A percentile compares a stretch with the other conserved stretches of the same genome.
phyloP scores from a whole-genome alignment of 768 basidiomycete genomes.

The Trametes punicea region DNA sequence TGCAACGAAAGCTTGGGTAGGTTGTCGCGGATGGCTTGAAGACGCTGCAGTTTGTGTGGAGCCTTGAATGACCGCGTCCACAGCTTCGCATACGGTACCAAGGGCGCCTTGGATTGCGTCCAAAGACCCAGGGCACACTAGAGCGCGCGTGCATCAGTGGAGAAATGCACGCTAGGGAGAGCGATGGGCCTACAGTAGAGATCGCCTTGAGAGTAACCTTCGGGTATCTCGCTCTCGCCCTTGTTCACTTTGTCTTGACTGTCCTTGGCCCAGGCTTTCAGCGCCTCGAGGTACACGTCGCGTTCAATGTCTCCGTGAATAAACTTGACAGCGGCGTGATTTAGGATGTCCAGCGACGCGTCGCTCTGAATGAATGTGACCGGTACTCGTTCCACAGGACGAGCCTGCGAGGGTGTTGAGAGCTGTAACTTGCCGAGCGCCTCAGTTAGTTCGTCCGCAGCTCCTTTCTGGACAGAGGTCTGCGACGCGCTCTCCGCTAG shows the following conservation, averaged over 20 bases:
- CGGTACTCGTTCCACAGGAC: slow-evolving; percentile 23
- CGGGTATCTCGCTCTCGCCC: slow-evolving; percentile 74
- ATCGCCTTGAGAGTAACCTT: slow-evolving; percentile 69
- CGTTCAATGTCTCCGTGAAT: slow-evolving; percentile 68
- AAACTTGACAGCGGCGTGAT: slow-evolving; percentile 65
- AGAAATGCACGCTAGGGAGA: neutral
- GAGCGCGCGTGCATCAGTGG: neutral
- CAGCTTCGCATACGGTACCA: slow-evolving; percentile 84
- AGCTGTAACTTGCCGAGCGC: slow-evolving; percentile 38
- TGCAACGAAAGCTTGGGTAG: slow-evolving; percentile 65
- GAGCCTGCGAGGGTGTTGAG: neutral
- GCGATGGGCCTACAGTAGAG: slow-evolving; percentile 63
- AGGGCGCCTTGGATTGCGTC: slow-evolving; percentile 79
- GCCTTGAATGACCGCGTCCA: slow-evolving; percentile 58
- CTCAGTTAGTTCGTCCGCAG: slow-evolving; percentile 40
- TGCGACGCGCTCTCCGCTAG: neutral
- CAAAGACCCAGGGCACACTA: slow-evolving; percentile 77
- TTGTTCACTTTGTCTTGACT: slow-evolving; percentile 58
- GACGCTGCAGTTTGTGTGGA: neutral
- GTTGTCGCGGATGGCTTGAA: neutral
- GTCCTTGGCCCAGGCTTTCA: slow-evolving; percentile 55
- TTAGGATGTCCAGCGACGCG: slow-evolving; percentile 51
- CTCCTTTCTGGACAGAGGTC: neutral
- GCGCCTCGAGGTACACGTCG: slow-evolving; percentile 62
- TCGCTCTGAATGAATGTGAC: slow-evolving; percentile 51